Evolutionary conservation across 345 rosid species (phyloP).

Genomic region (Rubroshorea leprosula): DNA sequence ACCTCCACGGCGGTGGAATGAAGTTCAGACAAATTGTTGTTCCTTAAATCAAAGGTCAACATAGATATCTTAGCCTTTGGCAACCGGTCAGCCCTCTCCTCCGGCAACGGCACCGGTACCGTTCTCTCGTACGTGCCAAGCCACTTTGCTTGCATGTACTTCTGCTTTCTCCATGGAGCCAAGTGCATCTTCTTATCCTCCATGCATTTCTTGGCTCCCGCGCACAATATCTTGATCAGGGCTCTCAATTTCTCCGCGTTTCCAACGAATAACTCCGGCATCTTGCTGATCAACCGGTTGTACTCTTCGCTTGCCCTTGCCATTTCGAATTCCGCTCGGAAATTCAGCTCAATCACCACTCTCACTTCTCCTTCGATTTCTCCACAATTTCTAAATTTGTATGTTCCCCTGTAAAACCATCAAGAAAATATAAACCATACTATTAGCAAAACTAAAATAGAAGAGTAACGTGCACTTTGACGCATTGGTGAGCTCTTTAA

Average conservation of each 20-base stretch:
- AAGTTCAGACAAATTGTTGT: slow-evolving; percentile 32
- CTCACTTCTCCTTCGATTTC: slow-evolving; percentile 42
- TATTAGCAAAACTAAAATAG: neutral
- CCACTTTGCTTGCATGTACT: slow-evolving; percentile 94
- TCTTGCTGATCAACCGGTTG: slow-evolving; percentile 31
- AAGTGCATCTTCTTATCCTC: slow-evolving; percentile 80
- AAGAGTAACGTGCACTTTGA: too few relatives aligned
- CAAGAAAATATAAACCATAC: neutral
- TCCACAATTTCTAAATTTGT: slow-evolving; percentile 60
- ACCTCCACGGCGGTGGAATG: slow-evolving; percentile 45
- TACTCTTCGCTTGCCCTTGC: slow-evolving; percentile 68
- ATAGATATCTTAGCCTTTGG: slow-evolving; percentile 62
- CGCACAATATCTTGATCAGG: slow-evolving; percentile 63
- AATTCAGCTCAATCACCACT: slow-evolving; percentile 65
- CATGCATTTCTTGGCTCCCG: slow-evolving; percentile 62
- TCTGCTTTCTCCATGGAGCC: slow-evolving; percentile 89
- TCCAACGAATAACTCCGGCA: slow-evolving; percentile 72
- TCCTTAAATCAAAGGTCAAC: slow-evolving; percentile 57
- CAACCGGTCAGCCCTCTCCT: slow-evolving; percentile 23
- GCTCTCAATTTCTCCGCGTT: slow-evolving; percentile 63
- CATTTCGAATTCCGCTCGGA: slow-evolving; percentile 76
- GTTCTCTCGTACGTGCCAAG: slow-evolving; percentile 43
- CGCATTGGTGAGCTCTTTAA: too few relatives aligned
- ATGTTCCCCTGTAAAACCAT: slow-evolving; percentile 48
- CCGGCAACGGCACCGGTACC: slow-evolving; percentile 21